Percentiles rank a stretch among this genome's conserved stretches.
Evolutionary conservation across 83 land plant genomes (phyloP).

Genomic region (Thuja plicata): DNA sequence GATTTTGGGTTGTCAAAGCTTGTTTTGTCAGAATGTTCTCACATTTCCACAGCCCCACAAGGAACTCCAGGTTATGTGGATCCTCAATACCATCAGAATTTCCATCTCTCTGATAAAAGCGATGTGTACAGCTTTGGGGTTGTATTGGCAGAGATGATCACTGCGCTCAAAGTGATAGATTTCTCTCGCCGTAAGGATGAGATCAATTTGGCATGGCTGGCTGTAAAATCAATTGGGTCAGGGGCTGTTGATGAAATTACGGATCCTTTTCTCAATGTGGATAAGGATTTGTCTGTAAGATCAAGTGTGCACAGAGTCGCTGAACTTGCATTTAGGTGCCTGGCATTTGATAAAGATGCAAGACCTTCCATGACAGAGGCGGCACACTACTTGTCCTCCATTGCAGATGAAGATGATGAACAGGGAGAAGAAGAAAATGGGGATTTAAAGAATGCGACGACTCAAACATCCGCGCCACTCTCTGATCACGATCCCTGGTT

Average conservation of each 20-base stretch:
- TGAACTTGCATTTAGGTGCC: conserved; percentile 27
- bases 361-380: conserved; percentile 26
- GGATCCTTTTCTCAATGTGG: conserved; percentile 14
- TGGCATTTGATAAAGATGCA: conserved; percentile 26
- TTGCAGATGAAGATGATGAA: neutral
- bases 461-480: neutral
- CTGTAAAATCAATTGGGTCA: conserved; percentile 3
- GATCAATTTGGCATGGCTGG: conserved; percentile 21
- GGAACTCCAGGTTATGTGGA: conserved; percentile 33
- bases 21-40: conserved; percentile 7
- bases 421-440: too few relatives aligned
- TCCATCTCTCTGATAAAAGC: conserved; percentile 28
- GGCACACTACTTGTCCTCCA: conserved; percentile 18
- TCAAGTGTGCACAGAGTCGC: conserved; percentile 23
- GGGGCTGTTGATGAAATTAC: conserved; percentile 19
- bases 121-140: conserved; percentile 36
- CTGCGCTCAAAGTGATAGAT: conserved; percentile 22
- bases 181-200: conserved; percentile 17
- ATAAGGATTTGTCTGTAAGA: neutral
- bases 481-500: neutral
- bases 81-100: conserved; percentile 28
- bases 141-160: conserved; percentile 27
- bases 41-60: conserved; percentile 26
- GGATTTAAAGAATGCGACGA: too few relatives aligned
- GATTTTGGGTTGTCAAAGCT: conserved; percentile 29